Evolutionary conservation across 2,329 filamentous ascomycete species (phyloP).

Genomic region (Monilinia laxa): DNA sequence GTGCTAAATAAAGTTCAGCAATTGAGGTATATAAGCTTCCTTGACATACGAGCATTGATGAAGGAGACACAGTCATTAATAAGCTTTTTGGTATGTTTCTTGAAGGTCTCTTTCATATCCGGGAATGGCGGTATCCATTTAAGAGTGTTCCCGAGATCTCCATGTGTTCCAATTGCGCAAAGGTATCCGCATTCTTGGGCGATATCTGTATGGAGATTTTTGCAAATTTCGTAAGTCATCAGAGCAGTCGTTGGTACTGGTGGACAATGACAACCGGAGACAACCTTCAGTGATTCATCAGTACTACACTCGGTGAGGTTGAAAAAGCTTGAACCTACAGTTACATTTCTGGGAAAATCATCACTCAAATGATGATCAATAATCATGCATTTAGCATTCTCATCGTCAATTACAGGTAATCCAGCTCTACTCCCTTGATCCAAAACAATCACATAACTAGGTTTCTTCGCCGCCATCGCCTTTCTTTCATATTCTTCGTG

Average conservation of each 20-base stretch:
- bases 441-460: slow-evolving; percentile 61
- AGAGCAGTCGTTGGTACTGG: slow-evolving; percentile 65
- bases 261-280: slow-evolving; percentile 63
- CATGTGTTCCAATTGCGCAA: slow-evolving; percentile 63
- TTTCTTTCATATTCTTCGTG: slow-evolving; percentile 54
- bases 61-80: slow-evolving; percentile 63
- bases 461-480: slow-evolving; percentile 51
- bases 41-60: slow-evolving; percentile 55
- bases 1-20: slow-evolving; percentile 39
- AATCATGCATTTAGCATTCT: slow-evolving; percentile 52
- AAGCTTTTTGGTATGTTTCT: slow-evolving; percentile 59
- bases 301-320: not conserved
- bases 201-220: slow-evolving; percentile 53
- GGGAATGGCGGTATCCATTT: slow-evolving; percentile 68
- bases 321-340: slow-evolving; percentile 23
- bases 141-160: slow-evolving; percentile 62
- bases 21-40: not conserved
- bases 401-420: slow-evolving; percentile 51
- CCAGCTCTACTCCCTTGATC: slow-evolving; percentile 62
- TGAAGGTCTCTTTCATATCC: slow-evolving; percentile 61
- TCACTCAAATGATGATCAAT: slow-evolving; percentile 63
- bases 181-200: slow-evolving; percentile 56
- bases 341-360: slow-evolving; percentile 53
- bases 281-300: slow-evolving; percentile 43
- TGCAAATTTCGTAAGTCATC: slow-evolving; percentile 63